Evolutionary conservation across 2,329 filamentous ascomycete species (phyloP).

Genomic region (Ciborinia camelliae): DNA sequence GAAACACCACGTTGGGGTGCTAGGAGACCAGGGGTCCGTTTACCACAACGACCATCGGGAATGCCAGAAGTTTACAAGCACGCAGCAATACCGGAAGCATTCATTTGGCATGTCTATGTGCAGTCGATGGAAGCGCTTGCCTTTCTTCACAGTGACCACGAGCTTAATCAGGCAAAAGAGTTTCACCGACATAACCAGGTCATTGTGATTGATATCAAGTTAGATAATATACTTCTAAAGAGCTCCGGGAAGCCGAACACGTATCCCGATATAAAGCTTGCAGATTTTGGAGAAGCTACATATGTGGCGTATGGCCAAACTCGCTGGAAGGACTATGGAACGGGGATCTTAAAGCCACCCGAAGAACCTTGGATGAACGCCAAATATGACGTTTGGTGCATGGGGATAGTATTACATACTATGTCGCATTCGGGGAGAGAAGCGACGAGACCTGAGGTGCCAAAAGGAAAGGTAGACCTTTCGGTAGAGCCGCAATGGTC

Average conservation of each 20-base stretch:
- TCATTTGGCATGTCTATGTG: slow-evolving; percentile 9
- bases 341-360: not conserved
- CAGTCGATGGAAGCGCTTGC: not conserved
- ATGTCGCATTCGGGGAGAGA: not conserved
- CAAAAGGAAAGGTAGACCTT: not conserved
- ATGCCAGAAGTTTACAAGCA: not conserved
- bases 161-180: not conserved
- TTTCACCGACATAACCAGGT: slow-evolving; percentile 8
- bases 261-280: slow-evolving; percentile 12
- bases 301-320: not conserved
- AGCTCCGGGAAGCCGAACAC: not conserved
- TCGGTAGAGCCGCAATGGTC: not conserved
- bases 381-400: slow-evolving; percentile 15
- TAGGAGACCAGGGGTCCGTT: too few relatives aligned
- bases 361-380: not conserved
- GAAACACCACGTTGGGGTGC: not conserved
- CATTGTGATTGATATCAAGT: not conserved
- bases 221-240: slow-evolving; percentile 13
- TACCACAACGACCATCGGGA: not conserved
- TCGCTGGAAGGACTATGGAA: not conserved
- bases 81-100: slow-evolving; percentile 11
- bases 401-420: not conserved
- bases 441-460: not conserved
- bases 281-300: slow-evolving; percentile 12
- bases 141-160: slow-evolving; percentile 9